phyloP scores from a whole-genome alignment of 768 basidiomycete species.

The Russula foetens region DNA sequence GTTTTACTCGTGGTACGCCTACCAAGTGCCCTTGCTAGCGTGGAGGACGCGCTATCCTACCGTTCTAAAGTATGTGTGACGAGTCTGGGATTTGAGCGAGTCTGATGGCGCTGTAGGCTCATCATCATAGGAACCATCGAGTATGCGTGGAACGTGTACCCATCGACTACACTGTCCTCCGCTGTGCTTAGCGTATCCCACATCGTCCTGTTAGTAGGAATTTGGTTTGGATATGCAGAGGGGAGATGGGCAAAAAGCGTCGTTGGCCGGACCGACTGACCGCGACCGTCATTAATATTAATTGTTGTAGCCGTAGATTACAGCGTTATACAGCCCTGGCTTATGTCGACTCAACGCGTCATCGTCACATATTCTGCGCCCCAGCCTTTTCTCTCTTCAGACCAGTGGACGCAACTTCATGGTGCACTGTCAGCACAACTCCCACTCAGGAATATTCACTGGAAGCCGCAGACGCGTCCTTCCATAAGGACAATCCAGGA shows the following conservation, averaged over 20 bases:
- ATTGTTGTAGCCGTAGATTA: not conserved
- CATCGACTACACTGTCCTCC: conserved; percentile 67
- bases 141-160: conserved; percentile 84
- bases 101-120: conserved; percentile 37
- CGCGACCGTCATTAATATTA: not conserved
- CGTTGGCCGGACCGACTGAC: not conserved
- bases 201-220: conserved; percentile 41
- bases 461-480: conserved; percentile 70
- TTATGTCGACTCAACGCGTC: conserved; percentile 41
- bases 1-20: conserved; percentile 96
- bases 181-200: conserved; percentile 45
- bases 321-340: no score
- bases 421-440: conserved; percentile 58
- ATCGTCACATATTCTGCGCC: conserved; percentile 64
- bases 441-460: conserved; percentile 86
- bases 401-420: conserved; percentile 65
- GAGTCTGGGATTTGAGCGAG: not conserved
- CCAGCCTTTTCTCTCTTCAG: conserved; percentile 54
- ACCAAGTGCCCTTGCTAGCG: conserved; percentile 76
- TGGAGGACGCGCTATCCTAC: conserved; percentile 66
- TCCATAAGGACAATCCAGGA: conserved; percentile 83
- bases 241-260: not conserved
- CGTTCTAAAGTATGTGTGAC: conserved; percentile 45
- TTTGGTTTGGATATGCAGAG: conserved; percentile 39
- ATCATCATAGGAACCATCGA: conserved; percentile 55